These are phyloP conservation scores for Nitzschia sp. DNA, from an alignment of 108 stramenopile species.

Conservation along the genomic window DNA sequence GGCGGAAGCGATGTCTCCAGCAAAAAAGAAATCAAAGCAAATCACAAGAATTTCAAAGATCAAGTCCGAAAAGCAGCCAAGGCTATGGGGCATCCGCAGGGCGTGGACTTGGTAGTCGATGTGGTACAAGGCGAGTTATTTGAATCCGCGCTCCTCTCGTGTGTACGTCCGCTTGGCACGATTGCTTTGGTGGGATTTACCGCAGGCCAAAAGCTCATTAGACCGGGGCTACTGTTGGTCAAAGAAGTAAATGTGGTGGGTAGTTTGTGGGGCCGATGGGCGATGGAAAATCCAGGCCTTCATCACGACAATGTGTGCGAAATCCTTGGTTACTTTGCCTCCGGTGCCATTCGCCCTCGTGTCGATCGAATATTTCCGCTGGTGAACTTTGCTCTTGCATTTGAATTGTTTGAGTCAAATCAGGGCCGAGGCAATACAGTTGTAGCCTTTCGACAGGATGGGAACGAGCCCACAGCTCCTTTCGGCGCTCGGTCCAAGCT, in stretches of 20 bases:
- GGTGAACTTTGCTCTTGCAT: slow-evolving; percentile 52
- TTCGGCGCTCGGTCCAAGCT: too few species aligned
- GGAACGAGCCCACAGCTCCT: too few species aligned
- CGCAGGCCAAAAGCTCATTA: slow-evolving; percentile 68
- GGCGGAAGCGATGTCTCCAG: slow-evolving; percentile 30
- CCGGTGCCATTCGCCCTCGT: slow-evolving; percentile 56
- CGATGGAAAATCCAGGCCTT: slow-evolving; percentile 44
- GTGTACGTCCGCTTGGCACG: slow-evolving; percentile 58
- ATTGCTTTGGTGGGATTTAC: slow-evolving; percentile 75
- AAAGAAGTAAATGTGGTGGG: slow-evolving; percentile 57
- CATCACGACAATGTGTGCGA: slow-evolving; percentile 59
- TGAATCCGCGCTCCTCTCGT: slow-evolving; percentile 55
- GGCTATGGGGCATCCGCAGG: slow-evolving; percentile 55
- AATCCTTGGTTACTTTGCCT: slow-evolving; percentile 52
- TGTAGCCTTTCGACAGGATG: neutral
- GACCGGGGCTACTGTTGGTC: slow-evolving; percentile 51
- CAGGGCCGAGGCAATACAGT: slow-evolving; percentile 52
- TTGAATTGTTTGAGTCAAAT: slow-evolving; percentile 71
- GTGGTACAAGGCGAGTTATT: slow-evolving; percentile 73
- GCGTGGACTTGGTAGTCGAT: slow-evolving; percentile 69
- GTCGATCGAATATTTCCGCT: slow-evolving; percentile 60
- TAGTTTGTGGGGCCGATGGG: slow-evolving; percentile 70
- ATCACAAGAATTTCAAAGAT: slow-evolving; percentile 52
- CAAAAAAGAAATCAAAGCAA: slow-evolving; percentile 13
- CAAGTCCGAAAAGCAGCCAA: slow-evolving; percentile 35